A percentile compares a stretch with the other conserved stretches of the same genome.
phyloP scores from a whole-genome alignment of 2,329 filamentous ascomycete species.

The Verticillium isaacii region DNA sequence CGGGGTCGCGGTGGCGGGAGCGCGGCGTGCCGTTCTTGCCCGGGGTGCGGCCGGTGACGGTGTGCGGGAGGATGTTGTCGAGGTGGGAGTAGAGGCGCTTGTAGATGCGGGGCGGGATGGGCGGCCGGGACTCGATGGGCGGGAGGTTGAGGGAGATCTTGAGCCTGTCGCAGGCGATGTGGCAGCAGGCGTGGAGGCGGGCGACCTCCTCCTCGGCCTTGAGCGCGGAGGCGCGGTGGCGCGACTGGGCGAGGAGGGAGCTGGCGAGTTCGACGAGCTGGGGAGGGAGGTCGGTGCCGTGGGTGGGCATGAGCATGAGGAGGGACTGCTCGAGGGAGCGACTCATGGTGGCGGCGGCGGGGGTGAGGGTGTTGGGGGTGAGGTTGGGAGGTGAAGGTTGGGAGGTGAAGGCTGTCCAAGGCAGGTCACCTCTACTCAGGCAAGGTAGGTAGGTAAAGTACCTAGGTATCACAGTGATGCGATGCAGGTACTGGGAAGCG shows the following conservation, averaged over 20 bases:
- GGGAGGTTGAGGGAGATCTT: slow-evolving; percentile 75
- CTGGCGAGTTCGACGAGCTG: slow-evolving; percentile 67
- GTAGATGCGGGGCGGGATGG: slow-evolving; percentile 76
- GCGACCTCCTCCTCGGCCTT: slow-evolving; percentile 85
- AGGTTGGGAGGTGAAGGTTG: background rate
- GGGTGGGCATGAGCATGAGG: slow-evolving; percentile 68
- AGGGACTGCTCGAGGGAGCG: slow-evolving; percentile 69
- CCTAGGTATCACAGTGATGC: no score
- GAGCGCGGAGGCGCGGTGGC: slow-evolving; percentile 68
- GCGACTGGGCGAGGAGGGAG: slow-evolving; percentile 75
- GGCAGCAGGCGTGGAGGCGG: slow-evolving; percentile 77
- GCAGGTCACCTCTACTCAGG: no score
- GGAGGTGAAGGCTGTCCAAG: background rate
- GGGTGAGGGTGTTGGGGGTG: background rate
- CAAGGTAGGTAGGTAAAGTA: no score
- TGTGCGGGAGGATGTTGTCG: slow-evolving; percentile 60
- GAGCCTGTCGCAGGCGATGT: slow-evolving; percentile 85
- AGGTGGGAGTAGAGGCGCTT: slow-evolving; percentile 79
- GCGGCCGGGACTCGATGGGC: slow-evolving; percentile 68
- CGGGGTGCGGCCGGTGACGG: slow-evolving; percentile 26
- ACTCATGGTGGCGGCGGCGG: slow-evolving; percentile 51
- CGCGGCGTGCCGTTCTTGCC: slow-evolving; percentile 22
- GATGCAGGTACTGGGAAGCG: background rate
- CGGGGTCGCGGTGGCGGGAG: slow-evolving; percentile 22
- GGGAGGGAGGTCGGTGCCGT: slow-evolving; percentile 61